Evolutionary conservation across 1,284 basidiomycete genomes (phyloP), one percentile per base, ranked within the genome.

Genomic region (Puccinia polysora): DNA sequence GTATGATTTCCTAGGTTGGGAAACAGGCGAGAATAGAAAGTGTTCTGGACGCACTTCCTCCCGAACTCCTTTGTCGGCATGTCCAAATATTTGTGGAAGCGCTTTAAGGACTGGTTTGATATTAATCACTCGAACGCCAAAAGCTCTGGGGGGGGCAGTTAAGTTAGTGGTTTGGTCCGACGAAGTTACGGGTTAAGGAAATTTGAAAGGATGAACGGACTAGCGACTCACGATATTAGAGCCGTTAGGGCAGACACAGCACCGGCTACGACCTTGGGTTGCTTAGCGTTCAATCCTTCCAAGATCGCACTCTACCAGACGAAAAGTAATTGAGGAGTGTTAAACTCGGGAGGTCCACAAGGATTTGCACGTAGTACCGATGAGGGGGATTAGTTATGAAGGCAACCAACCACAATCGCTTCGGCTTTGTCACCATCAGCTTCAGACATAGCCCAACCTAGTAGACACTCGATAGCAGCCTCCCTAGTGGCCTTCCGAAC

Each of bases 31-130:
- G n/a, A n/a, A n/a, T n/a, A n/a, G n/a, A n/a, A n/a, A 8, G n/a
- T n/a, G 43, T 62, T 14, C n/a, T 49, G 28, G 28, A 72, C 75
- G 55, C 30, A 77, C 77, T 76, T 99, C 96, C 1, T 91, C 87
- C 74, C 96, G 89, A 59, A 99, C 96, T 40, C 86, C 89, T 82
- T 98, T 98, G 82, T 99, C 96, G 14, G 87, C 88, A 78, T 99
- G 96, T 2, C 86, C 88, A 76, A 98, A 99, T 73, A 97, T 90
- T 81, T 93, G 96, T 18, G 93, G 89, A 15, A 99, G 81, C 3
- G 85, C 82, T 80, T 96, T 95, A 68, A 98, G 84, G 23, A 97
- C 83, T 4, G 88, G 87, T 64, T 84, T 84, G 73, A 89, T 85
- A 38, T 89, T 87, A 36, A 89, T 84, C 3, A 86, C 85, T 78